Evolutionary conservation across 306 rosid genomes (phyloP).

Genomic region (Amphicarpaea edgeworthii): DNA sequence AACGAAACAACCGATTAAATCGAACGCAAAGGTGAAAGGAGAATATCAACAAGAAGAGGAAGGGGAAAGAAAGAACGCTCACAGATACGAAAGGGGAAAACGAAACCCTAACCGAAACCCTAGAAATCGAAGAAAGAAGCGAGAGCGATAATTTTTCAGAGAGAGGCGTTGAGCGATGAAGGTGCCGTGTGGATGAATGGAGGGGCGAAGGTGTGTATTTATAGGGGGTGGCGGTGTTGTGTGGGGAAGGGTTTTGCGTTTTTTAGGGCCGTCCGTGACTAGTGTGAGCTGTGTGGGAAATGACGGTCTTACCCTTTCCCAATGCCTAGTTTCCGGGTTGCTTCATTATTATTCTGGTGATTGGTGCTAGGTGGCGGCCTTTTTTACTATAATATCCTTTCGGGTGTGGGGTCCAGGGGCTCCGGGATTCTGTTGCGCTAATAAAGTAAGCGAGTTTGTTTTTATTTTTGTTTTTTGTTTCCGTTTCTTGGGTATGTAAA

Average conservation of each 20-base stretch:
- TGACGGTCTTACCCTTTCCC: conserved; percentile 51
- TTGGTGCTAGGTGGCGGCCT: not conserved
- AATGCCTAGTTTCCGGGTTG: conserved; percentile 27
- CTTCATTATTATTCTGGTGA: conserved; percentile 44
- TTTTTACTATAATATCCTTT: conserved; percentile 38
- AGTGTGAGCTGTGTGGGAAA: not conserved
- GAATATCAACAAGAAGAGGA: too few species aligned
- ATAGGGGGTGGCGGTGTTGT: conserved; percentile 42
- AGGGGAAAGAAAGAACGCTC: too few species aligned
- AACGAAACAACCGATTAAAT: too few species aligned
- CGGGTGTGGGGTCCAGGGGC: not conserved
- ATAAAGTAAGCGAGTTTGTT: not conserved
- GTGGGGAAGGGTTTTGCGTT: conserved; percentile 26
- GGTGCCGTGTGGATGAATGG: not conserved
- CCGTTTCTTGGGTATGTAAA: too few species aligned
- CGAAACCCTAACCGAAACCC: not conserved
- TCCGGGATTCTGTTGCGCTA: not conserved
- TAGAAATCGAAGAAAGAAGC: not conserved
- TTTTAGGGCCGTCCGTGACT: conserved; percentile 34
- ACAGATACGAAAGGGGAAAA: too few species aligned
- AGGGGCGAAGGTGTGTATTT: not conserved
- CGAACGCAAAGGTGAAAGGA: too few species aligned
- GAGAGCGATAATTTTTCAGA: too few species aligned
- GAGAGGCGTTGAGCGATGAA: too few species aligned
- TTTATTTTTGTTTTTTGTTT: too few species aligned